Base-by-base conservation (phyloP, 106 monocot genomes). In the Dendrobium officinale region DNA sequence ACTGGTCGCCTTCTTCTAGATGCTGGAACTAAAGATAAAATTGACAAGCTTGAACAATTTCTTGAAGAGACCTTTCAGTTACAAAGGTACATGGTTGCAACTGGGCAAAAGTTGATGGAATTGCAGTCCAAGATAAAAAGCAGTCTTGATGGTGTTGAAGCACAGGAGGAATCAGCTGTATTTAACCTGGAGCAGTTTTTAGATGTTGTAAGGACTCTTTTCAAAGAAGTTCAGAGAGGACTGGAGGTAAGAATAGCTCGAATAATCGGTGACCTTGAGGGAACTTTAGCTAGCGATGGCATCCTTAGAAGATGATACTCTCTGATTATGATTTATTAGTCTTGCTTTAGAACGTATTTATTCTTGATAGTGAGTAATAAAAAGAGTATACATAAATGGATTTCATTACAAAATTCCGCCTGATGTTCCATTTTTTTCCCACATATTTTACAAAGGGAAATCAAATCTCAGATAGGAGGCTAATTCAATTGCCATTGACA, bases 31-130 rank as follows among this genome's bases (percentile, higher is more conserved):
- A 85, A 85, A 67, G 83, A 87, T 64, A 84, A 85, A 66, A 92
- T 78, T 0, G 82, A 82, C n/a, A 56, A 58, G 37, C 90, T 94
- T 0, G 85, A 85, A 67, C 33, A 33, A 22, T 91, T 94, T 48
- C 92, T 98, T 3, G 94, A 91, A 75, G 97, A 98, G 67, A 86
- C 97, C 48, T 98, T 98, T 83, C 89, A 89, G 70, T 79, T 98
- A 64, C 94, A 97, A 45, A 88, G 94, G 56, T 88, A 88, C 27
- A 82, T 92, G 86, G 97, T 98, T 40, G 94, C 92, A 24, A 92
- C 92, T 22, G 97, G 92, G 1, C 97, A 98, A 85, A 98, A 88
- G 78, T 75, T 94, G 80, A 81, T 83, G 81, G 94, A 94, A 81
- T 64, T 92, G 18, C 87, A 98, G 40, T 84, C 88, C 41, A 89